These are phyloP conservation scores for Chytriomyces sp. DNA, from an alignment of 192 early-diverging fungal genomes.

Conservation along the genomic window DNA sequence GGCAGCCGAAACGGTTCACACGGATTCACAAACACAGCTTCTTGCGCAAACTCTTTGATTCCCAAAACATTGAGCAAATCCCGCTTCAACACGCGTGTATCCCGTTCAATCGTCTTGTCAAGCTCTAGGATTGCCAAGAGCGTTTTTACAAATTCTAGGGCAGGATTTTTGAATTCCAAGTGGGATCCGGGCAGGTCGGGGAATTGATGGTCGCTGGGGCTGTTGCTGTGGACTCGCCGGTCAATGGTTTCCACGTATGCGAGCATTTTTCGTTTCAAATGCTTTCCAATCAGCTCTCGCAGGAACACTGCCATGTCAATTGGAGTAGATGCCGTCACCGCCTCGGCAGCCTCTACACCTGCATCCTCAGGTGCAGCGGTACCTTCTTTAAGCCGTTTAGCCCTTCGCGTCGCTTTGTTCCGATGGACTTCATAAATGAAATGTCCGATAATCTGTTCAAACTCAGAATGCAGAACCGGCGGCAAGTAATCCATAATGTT, in stretches of 20 bases:
- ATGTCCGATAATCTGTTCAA: slow-evolving; percentile 64
- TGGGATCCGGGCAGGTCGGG: slow-evolving; percentile 78
- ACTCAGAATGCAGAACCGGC: slow-evolving; percentile 69
- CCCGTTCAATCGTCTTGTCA: slow-evolving; percentile 68
- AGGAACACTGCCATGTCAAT: slow-evolving; percentile 34
- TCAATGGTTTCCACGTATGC: slow-evolving; percentile 66
- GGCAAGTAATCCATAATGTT: slow-evolving; percentile 90
- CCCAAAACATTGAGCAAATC: slow-evolving; percentile 76
- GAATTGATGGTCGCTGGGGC: slow-evolving; percentile 56
- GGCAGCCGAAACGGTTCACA: slow-evolving; percentile 78
- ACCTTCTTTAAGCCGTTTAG: neutral
- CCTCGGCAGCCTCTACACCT: slow-evolving; percentile 1
- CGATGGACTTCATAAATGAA: slow-evolving; percentile 64
- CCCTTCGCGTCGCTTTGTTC: slow-evolving; percentile 21
- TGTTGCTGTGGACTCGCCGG: slow-evolving; percentile 11
- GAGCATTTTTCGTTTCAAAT: slow-evolving; percentile 67
- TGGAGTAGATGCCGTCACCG: neutral
- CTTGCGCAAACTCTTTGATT: slow-evolving; percentile 79
- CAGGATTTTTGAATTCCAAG: slow-evolving; percentile 67
- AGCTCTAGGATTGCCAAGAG: slow-evolving; percentile 78
- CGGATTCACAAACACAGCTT: slow-evolving; percentile 82
- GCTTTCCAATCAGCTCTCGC: slow-evolving; percentile 37
- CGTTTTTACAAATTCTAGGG: slow-evolving; percentile 84
- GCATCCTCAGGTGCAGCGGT: neutral
- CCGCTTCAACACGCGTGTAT: slow-evolving; percentile 82